Conservation (phyloP, 1,139 yeast genomes). For the Protomyces inundatus region DNA sequence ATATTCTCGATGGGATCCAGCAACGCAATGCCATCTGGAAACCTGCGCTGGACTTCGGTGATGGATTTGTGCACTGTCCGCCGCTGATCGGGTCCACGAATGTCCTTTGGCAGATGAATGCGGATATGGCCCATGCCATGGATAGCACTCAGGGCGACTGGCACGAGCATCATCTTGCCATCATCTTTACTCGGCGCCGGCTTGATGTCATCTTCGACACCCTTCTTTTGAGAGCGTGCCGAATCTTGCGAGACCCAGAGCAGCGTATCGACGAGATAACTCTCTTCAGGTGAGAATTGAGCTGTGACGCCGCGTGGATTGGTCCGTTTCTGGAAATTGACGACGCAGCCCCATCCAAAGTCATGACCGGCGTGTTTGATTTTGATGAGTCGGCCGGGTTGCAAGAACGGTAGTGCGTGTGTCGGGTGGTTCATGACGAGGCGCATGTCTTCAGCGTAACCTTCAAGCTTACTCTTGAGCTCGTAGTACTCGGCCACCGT, state of each 20-base stretch:
- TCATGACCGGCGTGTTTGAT: conserved; percentile 53
- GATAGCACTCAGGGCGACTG: conserved; percentile 75
- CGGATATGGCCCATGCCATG: conserved; percentile 71
- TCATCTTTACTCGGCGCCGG: conserved; percentile 71
- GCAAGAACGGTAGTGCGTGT: conserved; percentile 72
- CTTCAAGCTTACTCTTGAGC: conserved; percentile 61
- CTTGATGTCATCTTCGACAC: conserved; percentile 79
- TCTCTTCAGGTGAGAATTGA: conserved; percentile 53
- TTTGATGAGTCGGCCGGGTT: conserved; percentile 79
- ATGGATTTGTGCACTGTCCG: conserved; percentile 71
- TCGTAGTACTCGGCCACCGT: conserved; percentile 77
- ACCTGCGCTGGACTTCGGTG: conserved; percentile 70
- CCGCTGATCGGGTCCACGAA: conserved; percentile 64
- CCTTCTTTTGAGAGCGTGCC: conserved; percentile 47
- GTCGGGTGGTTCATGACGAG: conserved; percentile 91
- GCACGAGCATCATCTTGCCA: conserved; percentile 70
- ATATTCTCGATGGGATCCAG: conserved; percentile 87
- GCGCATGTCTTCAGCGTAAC: conserved; percentile 70
- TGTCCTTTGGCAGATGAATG: conserved; percentile 73
- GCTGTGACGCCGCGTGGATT: conserved; percentile 45
- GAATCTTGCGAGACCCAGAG: conserved; percentile 63
- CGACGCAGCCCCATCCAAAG: conserved; percentile 94
- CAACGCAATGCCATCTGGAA: conserved; percentile 82
- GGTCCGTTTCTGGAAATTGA: conserved; percentile 64
- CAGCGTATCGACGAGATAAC: conserved; percentile 79